Evolutionary conservation across 176 grass and related monocot species (phyloP).

Genomic region (Pontederia crassipes): DNA sequence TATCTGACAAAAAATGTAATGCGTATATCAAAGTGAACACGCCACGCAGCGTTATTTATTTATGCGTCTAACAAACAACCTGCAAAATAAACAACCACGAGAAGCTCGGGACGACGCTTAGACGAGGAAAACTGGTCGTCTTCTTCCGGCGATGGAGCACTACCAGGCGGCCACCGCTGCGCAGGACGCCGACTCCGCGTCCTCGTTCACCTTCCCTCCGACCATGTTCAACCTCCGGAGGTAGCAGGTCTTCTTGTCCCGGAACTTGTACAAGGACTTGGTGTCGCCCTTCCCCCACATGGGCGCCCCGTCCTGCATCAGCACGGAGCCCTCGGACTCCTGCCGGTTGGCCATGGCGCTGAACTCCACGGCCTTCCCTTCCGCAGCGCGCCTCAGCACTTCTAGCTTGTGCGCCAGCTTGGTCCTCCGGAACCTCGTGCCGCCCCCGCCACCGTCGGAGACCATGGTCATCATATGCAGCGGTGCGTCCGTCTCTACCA

Average conservation of each 20-base stretch:
- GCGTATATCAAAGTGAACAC: too few species aligned
- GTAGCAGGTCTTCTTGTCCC: constrained; percentile 7
- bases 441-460: background rate
- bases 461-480: background rate
- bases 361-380: constrained; percentile 3
- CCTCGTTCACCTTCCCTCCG: constrained; percentile 5
- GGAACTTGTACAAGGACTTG: background rate
- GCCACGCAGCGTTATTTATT: too few species aligned
- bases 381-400: background rate
- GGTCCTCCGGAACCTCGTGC: constrained; percentile 3
- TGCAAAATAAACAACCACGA: too few species aligned
- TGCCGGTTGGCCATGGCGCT: constrained; percentile 13
- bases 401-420: constrained; percentile 6
- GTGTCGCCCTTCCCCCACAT: constrained; percentile 12
- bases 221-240: constrained; percentile 1
- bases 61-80: too few species aligned
- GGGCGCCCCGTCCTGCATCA: background rate
- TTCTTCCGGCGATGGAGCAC: too few species aligned
- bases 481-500: background rate
- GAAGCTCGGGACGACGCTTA: too few species aligned
- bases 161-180: too few species aligned
- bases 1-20: too few species aligned
- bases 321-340: constrained; percentile 4
- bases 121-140: too few species aligned
- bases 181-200: background rate